These are phyloP conservation scores for Pseudogymnoascus sp. DNA, from an alignment of 2,329 filamentous ascomycete species.

Conservation along the genomic window DNA sequence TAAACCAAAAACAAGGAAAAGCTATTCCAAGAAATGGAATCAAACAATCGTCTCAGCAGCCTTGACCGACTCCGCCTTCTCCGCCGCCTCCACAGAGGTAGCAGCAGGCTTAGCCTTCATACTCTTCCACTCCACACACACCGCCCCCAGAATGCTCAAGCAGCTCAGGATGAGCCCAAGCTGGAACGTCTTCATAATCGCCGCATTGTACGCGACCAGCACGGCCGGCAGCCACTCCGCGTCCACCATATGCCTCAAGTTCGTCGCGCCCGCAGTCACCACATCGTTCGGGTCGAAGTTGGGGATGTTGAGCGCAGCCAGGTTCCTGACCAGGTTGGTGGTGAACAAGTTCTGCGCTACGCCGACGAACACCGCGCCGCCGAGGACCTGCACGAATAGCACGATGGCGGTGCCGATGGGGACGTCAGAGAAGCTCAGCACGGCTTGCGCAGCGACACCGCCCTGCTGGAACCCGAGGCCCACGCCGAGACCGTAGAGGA, in stretches of 20 bases:
- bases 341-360: conserved; percentile 57
- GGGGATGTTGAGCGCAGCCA: conserved; percentile 24
- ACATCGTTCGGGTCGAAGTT: conserved; percentile 26
- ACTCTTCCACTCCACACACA: conserved; percentile 50
- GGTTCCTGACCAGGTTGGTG: conserved; percentile 19
- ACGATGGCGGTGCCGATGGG: conserved; percentile 44
- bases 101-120: conserved; percentile 10
- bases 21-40: not conserved
- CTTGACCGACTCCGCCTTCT: not conserved
- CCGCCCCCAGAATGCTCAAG: conserved; percentile 45
- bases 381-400: conserved; percentile 56
- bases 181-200: conserved; percentile 36
- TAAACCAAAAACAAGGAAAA: not conserved
- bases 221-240: conserved; percentile 30
- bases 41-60: not conserved
- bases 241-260: conserved; percentile 30
- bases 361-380: conserved; percentile 56
- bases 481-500: conserved; percentile 10
- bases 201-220: conserved; percentile 32
- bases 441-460: conserved; percentile 38
- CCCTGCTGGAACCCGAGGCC: conserved; percentile 19
- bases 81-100: not conserved
- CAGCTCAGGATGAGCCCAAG: conserved; percentile 47
- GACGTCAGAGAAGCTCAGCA: conserved; percentile 39
- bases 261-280: conserved; percentile 36